Evolutionary conservation across 495 filamentous ascomycete genomes (phyloP).

Genomic region (Hypoxylon fuscum): DNA sequence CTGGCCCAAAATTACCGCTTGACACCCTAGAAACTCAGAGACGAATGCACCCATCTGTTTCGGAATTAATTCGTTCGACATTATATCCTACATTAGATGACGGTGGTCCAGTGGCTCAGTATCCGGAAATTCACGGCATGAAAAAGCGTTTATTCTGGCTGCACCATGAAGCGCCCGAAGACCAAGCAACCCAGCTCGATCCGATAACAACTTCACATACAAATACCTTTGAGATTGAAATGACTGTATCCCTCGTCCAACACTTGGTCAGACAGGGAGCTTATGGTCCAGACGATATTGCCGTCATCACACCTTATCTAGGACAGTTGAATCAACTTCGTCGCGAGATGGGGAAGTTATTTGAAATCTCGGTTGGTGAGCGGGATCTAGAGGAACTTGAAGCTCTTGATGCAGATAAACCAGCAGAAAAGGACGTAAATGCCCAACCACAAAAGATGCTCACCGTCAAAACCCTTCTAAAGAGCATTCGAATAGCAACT

Average conservation of each 20-base stretch:
- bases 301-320: constrained; percentile 79
- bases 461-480: constrained; percentile 60
- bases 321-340: constrained; percentile 74
- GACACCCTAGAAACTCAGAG: constrained; percentile 71
- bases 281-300: constrained; percentile 73
- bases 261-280: constrained; percentile 77
- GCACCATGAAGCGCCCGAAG: constrained; percentile 69
- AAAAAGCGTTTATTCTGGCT: constrained; percentile 76
- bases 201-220: constrained; percentile 65
- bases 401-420: constrained; percentile 52
- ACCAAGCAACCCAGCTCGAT: constrained; percentile 50
- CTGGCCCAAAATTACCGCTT: constrained; percentile 58
- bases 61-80: constrained; percentile 67
- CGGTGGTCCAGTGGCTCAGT: constrained; percentile 55
- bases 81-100: constrained; percentile 74
- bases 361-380: constrained; percentile 73
- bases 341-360: constrained; percentile 56
- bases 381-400: constrained; percentile 70
- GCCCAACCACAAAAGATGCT: constrained; percentile 6
- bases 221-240: constrained; percentile 74
- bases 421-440: constrained; percentile 35
- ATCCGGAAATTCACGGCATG: constrained; percentile 73
- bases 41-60: constrained; percentile 79
- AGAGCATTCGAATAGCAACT: constrained; percentile 75
- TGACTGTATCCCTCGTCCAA: constrained; percentile 70